phyloP scores from a whole-genome alignment of 257 asterid genomes.

The Gentiana macrophylla region DNA sequence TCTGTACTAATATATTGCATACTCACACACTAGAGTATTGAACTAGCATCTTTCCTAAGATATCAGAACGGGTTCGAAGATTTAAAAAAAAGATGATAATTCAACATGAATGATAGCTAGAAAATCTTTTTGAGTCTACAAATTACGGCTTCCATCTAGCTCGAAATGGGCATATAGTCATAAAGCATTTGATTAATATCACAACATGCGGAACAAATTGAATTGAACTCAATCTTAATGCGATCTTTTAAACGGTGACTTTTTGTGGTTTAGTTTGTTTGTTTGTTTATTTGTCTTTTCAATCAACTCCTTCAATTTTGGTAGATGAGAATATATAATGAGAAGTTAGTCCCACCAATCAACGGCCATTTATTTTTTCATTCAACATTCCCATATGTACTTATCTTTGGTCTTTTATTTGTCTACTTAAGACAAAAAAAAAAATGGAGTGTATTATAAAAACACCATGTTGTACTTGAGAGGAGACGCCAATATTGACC shows the following conservation, averaged over 20 bases:
- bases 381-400: conserved; percentile 6
- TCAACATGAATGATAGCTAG: no score
- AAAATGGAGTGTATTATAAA: conserved; percentile 5
- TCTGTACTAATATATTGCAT: no score
- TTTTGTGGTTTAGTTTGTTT: conserved; percentile 18
- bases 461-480: not conserved
- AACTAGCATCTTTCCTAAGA: no score
- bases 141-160: conserved; percentile 6
- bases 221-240: conserved; percentile 12
- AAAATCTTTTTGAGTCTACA: no score
- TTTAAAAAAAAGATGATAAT: no score
- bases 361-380: not conserved
- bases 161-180: conserved; percentile 50
- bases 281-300: conserved; percentile 14
- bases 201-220: conserved; percentile 26
- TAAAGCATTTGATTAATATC: conserved; percentile 14
- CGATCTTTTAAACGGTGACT: conserved; percentile 20
- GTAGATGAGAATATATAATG: conserved; percentile 15
- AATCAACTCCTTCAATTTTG: not conserved
- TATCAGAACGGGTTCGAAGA: no score
- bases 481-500: conserved; percentile 37
- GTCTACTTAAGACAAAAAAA: conserved; percentile 13
- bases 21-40: no score
- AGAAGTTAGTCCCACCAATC: conserved; percentile 27
- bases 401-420: conserved; percentile 15